Evolutionary conservation across 2,329 filamentous ascomycete species (phyloP).

Genomic region (Trichoderma brevicompactum): DNA sequence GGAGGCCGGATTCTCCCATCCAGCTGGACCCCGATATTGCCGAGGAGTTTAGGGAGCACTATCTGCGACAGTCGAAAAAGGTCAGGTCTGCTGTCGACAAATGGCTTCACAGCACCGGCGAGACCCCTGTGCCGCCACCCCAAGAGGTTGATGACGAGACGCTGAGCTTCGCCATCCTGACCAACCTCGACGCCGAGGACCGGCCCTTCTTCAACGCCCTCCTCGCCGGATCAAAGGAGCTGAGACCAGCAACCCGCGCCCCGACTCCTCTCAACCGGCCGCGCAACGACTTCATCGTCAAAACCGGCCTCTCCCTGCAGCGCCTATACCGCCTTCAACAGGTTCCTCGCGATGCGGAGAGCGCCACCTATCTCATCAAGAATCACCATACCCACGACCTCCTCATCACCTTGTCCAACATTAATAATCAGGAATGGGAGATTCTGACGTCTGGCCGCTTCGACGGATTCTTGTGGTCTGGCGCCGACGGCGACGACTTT

Average conservation of each 20-base stretch:
- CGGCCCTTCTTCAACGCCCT: slow-evolving; percentile 83
- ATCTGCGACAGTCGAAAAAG: slow-evolving; percentile 88
- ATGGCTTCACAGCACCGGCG: slow-evolving; percentile 83
- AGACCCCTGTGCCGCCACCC: slow-evolving; percentile 73
- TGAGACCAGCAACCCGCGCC: slow-evolving; percentile 62
- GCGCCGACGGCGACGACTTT: slow-evolving; percentile 68
- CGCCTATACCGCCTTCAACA: slow-evolving; percentile 77
- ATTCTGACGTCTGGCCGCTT: slow-evolving; percentile 93
- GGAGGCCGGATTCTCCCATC: slow-evolving; percentile 63
- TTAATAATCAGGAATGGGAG: slow-evolving; percentile 94
- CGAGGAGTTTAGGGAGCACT: slow-evolving; percentile 90
- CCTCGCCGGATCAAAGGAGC: slow-evolving; percentile 62
- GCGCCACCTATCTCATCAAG: slow-evolving; percentile 82
- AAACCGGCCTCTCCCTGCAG: slow-evolving; percentile 78
- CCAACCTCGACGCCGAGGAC: slow-evolving; percentile 76
- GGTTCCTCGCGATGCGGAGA: slow-evolving; percentile 81
- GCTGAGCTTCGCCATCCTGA: slow-evolving; percentile 89
- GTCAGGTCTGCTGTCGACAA: slow-evolving; percentile 88
- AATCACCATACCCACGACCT: slow-evolving; percentile 83
- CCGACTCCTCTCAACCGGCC: slow-evolving; percentile 70
- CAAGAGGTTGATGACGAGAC: slow-evolving; percentile 95
- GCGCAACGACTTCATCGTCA: slow-evolving; percentile 74
- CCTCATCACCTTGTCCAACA: slow-evolving; percentile 82
- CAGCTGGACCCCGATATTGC: slow-evolving; percentile 93
- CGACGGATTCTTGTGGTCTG: slow-evolving; percentile 93